Base-by-base conservation (phyloP, 495 filamentous ascomycete species). In the Aspergillus panamensis region DNA sequence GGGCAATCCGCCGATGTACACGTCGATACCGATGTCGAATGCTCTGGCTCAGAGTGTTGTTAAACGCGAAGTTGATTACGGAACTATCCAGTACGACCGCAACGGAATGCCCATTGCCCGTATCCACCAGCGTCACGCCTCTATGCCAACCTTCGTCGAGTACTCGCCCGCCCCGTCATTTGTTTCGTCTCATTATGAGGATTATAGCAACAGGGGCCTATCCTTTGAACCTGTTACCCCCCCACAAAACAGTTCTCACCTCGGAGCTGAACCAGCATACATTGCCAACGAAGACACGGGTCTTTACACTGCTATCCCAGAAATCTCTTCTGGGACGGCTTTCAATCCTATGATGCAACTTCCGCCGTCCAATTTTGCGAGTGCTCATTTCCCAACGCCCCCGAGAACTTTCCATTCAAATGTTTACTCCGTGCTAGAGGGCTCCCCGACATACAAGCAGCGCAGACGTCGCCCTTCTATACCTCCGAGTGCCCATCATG, bases 361-460 rank as follows among this genome's bases (percentile, higher is more conserved):
- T 19, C 93, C 91, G 29, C 88, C 92, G 1, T 91, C 92, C 1
- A 95, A 93, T 68, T 72, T 96, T 56, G 82, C 88, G 35, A 87
- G 81, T 40, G 82, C 85, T 32, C 87, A 90, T 60, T 96, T 87
- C 71, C 81, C 87, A 16, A 72, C 79, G 8, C 80, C 82, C 30
- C 74, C 85, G 30, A 84, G 92, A 37, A 79, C 83, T 39, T 96
- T 87, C 64, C 83, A 84, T 14, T 89, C 86, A 65, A 94, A 89
- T 65, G 86, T 92, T 54, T 98, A 96, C 79, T 93, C 92, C 13
- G 90, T 96, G 44, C 91, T 98, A 63, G 94, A 98, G 76, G 94
- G 94, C 19, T 98, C 94, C 6, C 94, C 94, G 21, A 96, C 93
- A 10, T 98, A 98, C 77, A 98, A 98, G 81, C 95, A 97, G 77